Percentiles rank a stretch among this genome's conserved stretches.
Evolutionary conservation across 345 rosid species (phyloP).

Genomic region (Euphorbia lathyris): DNA sequence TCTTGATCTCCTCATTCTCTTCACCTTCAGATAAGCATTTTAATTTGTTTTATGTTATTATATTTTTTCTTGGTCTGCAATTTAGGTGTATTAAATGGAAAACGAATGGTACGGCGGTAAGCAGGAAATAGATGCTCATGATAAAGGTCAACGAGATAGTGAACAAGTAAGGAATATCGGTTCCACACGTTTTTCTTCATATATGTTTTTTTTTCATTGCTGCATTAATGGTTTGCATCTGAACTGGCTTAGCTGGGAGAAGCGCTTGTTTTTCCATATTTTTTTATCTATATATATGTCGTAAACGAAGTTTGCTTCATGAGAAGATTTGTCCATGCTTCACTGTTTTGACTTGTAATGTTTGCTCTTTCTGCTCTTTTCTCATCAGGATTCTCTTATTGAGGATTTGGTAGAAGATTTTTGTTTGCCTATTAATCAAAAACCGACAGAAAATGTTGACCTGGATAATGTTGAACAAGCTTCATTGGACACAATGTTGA

Average conservation of each 20-base stretch:
- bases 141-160: constrained; percentile 36
- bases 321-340: background rate
- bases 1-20: background rate
- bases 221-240: background rate
- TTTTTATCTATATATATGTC: background rate
- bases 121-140: constrained; percentile 40
- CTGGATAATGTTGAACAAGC: constrained; percentile 91
- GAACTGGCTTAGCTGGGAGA: background rate
- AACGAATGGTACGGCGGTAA: constrained; percentile 28
- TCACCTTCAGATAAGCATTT: background rate
- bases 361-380: constrained; percentile 19
- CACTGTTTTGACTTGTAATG: constrained; percentile 9
- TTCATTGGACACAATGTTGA: constrained; percentile 65
- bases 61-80: background rate
- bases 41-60: background rate
- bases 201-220: background rate
- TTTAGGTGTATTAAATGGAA: constrained; percentile 43
- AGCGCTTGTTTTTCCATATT: background rate
- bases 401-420: constrained; percentile 77
- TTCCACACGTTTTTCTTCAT: background rate
- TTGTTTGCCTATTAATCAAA: constrained; percentile 66
- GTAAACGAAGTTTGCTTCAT: background rate
- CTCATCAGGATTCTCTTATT: constrained; percentile 52
- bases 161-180: constrained; percentile 38
- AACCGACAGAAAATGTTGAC: constrained; percentile 78